Base-by-base conservation (phyloP, 83 land plant genomes). In the Picea abies region DNA sequence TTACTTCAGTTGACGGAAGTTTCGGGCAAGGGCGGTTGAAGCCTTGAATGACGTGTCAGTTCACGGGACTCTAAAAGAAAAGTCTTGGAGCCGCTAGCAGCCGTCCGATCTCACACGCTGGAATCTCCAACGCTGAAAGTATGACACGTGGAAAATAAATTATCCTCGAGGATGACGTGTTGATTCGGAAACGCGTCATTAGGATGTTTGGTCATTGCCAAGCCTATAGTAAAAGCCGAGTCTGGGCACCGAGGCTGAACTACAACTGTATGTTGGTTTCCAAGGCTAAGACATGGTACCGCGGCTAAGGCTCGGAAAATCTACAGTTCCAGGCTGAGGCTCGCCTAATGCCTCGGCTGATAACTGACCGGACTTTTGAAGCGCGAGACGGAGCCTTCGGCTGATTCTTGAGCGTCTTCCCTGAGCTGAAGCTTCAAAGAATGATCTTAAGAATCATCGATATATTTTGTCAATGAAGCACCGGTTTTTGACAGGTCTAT, bases 311-410 rank as follows among this genome's bases (percentile, higher is more conserved):
- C 52, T 41, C 22, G 76, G 76, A 12, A 71, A 71, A 71, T 71
- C 76, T 71, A 37, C 49, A 19, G 76, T 71, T 16, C 76, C 52
- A 71, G 23, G 49, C 76, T 41, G 76, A 71, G 76, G 76, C 9
- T 37, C 49, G 52, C n/a, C 37, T 37, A 72, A 41, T 35, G 37
- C 73, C 56, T 49, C 12, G 1, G 11, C 12, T 49, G 56, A 49
- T 49, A n/a, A 72, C 10, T 72, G 23, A 19, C 76, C 37, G 56
- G n/a, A 25, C 76, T 1, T 19, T 39, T 37, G 8, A n/a, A 72
- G 56, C 76, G 11, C 56, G 56, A 49, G 56, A 41, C 12, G 11
- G 12, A 49, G 56, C 11, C 56, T 49, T 11, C 56, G 56, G 56
- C 12, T 49, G 56, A 49, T 10, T 49, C 56, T 10, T 49, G 3